These are phyloP conservation scores for Coffea humblotiana DNA, from an alignment of 305 asterid species.

Conservation along the genomic window DNA sequence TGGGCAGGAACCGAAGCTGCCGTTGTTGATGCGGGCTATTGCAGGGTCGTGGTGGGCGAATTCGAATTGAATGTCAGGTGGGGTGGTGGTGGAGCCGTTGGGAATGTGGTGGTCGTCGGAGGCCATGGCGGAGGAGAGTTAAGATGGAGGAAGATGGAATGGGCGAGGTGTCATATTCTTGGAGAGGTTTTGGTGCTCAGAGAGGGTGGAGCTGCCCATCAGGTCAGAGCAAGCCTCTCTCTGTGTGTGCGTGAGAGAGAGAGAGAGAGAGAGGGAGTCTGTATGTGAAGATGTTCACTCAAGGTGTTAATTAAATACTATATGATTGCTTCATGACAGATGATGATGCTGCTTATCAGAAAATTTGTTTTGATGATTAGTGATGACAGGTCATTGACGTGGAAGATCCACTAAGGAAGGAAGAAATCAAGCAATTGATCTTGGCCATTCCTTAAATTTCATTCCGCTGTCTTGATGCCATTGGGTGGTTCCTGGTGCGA, in stretches of 20 bases:
- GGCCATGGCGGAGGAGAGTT: neutral
- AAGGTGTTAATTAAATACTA: no score
- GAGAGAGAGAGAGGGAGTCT: no score
- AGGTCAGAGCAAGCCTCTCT: no score
- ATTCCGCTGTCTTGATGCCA: no score
- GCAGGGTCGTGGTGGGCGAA: conserved; percentile 74
- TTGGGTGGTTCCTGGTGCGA: neutral
- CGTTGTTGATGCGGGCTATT: conserved; percentile 81
- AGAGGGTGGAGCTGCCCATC: no score
- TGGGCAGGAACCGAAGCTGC: conserved; percentile 91
- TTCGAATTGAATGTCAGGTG: conserved; percentile 49
- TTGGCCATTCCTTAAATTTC: neutral
- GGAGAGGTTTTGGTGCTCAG: no score
- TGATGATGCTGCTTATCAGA: neutral
- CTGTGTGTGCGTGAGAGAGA: neutral
- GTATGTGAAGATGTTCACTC: no score
- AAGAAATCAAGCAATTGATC: neutral
- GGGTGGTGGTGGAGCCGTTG: conserved; percentile 16
- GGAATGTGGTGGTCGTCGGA: conserved; percentile 4
- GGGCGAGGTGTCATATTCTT: neutral
- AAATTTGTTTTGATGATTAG: neutral
- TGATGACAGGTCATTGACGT: neutral
- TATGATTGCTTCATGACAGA: neutral
- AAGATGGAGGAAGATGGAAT: neutral
- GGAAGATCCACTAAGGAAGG: neutral